Evolutionary conservation across 768 basidiomycete genomes (phyloP).

Genomic region (Mycena albidolilacea): DNA sequence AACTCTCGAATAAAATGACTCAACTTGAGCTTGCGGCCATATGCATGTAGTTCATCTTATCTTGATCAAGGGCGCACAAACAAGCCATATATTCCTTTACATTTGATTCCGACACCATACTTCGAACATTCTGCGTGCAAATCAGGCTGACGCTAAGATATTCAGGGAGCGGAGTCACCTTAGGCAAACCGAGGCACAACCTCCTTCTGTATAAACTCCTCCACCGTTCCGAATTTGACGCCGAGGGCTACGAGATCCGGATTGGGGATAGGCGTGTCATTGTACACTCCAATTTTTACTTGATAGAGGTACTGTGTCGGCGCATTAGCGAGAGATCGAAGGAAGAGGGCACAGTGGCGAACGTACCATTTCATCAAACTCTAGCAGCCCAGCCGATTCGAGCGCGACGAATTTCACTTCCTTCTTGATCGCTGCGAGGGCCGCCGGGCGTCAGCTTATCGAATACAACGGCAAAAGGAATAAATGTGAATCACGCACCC

Average conservation of each 20-base stretch:
- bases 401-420: neutral
- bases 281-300: constrained; percentile 16
- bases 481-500: constrained; percentile 12
- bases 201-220: constrained; percentile 34
- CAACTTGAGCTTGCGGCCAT: no score
- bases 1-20: no score
- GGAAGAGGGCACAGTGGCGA: neutral
- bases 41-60: no score
- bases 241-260: constrained; percentile 34
- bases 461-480: no score
- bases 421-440: neutral
- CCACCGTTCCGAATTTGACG: constrained; percentile 36
- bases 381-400: neutral
- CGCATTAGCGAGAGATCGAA: no score
- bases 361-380: constrained; percentile 23
- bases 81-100: no score
- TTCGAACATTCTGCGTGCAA: no score
- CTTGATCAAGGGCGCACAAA: no score
- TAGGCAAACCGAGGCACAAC: constrained; percentile 27
- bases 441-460: neutral
- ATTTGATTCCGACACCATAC: no score
- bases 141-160: no score
- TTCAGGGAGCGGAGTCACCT: no score
- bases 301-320: constrained; percentile 25
- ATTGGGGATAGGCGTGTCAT: constrained; percentile 28